phyloP scores from a whole-genome alignment of 1,139 yeast genomes.

The Candida sp. region DNA sequence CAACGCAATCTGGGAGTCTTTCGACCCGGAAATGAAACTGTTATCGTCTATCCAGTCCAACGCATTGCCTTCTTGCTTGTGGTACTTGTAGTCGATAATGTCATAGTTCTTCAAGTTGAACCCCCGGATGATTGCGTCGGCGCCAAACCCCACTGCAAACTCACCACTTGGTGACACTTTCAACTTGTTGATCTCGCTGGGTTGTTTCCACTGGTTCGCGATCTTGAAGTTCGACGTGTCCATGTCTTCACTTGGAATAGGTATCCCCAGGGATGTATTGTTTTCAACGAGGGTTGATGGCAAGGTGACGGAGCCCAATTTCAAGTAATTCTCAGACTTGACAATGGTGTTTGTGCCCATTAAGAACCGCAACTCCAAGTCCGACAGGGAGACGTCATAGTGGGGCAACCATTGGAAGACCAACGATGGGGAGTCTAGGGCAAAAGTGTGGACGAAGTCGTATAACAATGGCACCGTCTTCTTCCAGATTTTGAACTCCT shows the following conservation, averaged over 20 bases:
- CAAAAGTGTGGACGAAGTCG: conserved; percentile 73
- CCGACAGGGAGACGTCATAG: conserved; percentile 30
- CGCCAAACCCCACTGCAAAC: conserved; percentile 53
- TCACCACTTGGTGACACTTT: conserved; percentile 38
- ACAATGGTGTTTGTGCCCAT: conserved; percentile 53
- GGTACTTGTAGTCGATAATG: conserved; percentile 54
- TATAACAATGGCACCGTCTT: conserved; percentile 92
- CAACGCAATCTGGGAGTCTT: conserved; percentile 67
- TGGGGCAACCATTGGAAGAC: conserved; percentile 54
- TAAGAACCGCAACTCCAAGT: conserved; percentile 44
- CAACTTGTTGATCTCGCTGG: conserved; percentile 57
- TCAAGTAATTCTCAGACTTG: conserved; percentile 45
- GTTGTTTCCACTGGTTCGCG: conserved; percentile 52
- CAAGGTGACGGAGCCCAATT: conserved; percentile 48
- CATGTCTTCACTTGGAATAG: conserved; percentile 22
- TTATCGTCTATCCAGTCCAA: conserved; percentile 63
- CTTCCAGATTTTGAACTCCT: conserved; percentile 94
- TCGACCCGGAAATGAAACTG: conserved; percentile 65
- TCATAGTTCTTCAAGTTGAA: conserved; percentile 34
- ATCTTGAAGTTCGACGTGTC: conserved; percentile 35
- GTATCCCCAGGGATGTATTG: conserved; percentile 21
- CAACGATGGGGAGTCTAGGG: conserved; percentile 65
- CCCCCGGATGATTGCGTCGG: conserved; percentile 51
- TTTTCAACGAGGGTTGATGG: conserved; percentile 54
- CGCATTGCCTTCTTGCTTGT: conserved; percentile 70